Base-by-base conservation (phyloP, 208 protist species). In the Leishmania lainsoni region DNA sequence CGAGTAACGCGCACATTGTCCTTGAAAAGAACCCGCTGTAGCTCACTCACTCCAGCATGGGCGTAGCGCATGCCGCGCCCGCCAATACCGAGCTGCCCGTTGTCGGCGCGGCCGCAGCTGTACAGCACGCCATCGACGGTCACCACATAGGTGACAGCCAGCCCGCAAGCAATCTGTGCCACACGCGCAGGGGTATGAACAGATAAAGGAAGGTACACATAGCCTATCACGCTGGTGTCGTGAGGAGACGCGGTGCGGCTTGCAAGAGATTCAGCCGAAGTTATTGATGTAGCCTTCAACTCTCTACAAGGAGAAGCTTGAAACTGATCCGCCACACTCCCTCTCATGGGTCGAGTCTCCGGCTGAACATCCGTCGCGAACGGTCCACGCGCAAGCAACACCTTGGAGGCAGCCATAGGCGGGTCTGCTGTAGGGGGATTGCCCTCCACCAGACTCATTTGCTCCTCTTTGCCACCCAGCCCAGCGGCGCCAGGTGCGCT, bases 91-190 rank as follows among this genome's bases (percentile, higher is more conserved):
- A 93, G 84, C 76, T 95, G 91, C 9, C 91, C 89, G 45, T 78
- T 84, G 17, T 95, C 84, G 45, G 85, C 79, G 42, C 81, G 86
- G 29, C 92, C 94, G 89, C 94, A 97, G 71, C 93, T 91, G 81
- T 84, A 96, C 16, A 97, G 80, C 22, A 86, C 83, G 12, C 89
- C 90, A 78, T 86, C 78, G 17, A 86, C 76, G 54, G 81, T 93
- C 66, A 97, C 82, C 20, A 87, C 80, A 76, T 90, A 96, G 39
- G 87, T 89, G 66, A 93, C 93, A 39, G 80, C 75, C 42, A 92
- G 89, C 0, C 94, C 92, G 75, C 91, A 95, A 26, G 88, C 90
- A n/a, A 97, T 54, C 75, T 16, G 82, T 84, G 85, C 89, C 26
- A 78, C 83, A 42, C 86, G 87, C 32, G 78, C 80, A 35, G 86